Conservation (phyloP, 306 rosid genomes). For the Malus sieversii region DNA sequence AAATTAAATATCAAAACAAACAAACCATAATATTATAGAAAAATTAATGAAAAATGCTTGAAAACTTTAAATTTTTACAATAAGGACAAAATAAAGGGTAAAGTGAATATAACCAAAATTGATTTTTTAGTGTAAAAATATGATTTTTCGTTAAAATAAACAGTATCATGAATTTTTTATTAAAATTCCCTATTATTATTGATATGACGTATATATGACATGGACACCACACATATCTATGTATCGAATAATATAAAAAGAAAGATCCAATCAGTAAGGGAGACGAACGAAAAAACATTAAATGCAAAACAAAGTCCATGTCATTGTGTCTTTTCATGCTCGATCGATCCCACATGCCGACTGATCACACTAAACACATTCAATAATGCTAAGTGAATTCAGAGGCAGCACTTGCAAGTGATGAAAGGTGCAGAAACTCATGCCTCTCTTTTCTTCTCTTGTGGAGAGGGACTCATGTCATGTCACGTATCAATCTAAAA, state of each 20-base stretch:
- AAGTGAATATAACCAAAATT: too few species aligned
- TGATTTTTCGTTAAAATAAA: too few species aligned
- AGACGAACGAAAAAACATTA: neutral
- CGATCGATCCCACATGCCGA: neutral
- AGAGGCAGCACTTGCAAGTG: neutral
- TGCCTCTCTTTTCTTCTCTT: too few species aligned
- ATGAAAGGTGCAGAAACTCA: neutral
- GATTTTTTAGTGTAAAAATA: too few species aligned
- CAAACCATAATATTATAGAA: neutral
- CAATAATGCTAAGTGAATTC: neutral
- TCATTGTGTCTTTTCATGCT: neutral
- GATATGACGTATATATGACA: neutral
- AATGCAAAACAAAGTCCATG: neutral
- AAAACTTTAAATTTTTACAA: too few species aligned
- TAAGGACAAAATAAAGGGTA: too few species aligned
- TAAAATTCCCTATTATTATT: neutral
- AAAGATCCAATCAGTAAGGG: neutral
- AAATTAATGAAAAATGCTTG: too few species aligned
- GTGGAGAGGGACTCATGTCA: neutral
- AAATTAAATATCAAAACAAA: too few species aligned
- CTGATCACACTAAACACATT: neutral
- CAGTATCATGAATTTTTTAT: too few species aligned
- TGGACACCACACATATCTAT: neutral
- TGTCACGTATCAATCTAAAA: neutral
- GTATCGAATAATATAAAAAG: neutral